Conservation (phyloP, 2,329 filamentous ascomycete species). For the Aureobasidium uvarum region DNA sequence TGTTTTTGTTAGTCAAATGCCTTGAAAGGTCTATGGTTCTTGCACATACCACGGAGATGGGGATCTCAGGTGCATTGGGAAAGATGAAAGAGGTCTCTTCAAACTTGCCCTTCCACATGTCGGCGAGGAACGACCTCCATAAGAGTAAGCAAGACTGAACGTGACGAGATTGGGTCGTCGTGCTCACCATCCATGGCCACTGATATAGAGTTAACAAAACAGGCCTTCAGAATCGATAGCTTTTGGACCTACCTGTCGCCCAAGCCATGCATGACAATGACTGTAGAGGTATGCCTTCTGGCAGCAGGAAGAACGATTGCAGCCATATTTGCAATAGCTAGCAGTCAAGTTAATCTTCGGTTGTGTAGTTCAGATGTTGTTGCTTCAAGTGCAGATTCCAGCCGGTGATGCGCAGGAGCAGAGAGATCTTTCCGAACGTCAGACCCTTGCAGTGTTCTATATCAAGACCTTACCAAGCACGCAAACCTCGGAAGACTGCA, state of each 20-base stretch:
- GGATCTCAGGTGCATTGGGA: constrained; percentile 83
- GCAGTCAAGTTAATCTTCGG: background rate
- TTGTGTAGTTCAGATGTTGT: background rate
- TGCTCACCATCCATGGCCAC: constrained; percentile 67
- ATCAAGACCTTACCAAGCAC: background rate
- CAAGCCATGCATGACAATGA: constrained; percentile 91
- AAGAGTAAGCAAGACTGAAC: background rate
- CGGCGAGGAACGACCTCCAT: constrained; percentile 68
- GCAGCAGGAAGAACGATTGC: constrained; percentile 73
- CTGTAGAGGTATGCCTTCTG: constrained; percentile 83
- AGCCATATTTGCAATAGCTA: constrained; percentile 35
- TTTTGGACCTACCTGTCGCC: constrained; percentile 63
- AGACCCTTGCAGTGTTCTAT: background rate
- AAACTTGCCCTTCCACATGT: constrained; percentile 83
- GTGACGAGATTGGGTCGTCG: background rate
- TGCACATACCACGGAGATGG: constrained; percentile 72
- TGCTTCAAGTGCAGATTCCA: background rate
- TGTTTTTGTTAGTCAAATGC: background rate
- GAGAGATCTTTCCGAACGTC: background rate
- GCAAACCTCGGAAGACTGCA: background rate
- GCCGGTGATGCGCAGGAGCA: background rate
- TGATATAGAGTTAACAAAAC: constrained; percentile 30
- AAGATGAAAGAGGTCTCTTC: constrained; percentile 92
- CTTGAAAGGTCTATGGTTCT: background rate
- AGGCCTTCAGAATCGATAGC: background rate